A percentile compares a stretch with the other conserved stretches of the same genome.
Conservation (phyloP, 495 filamentous ascomycete species). For the Penicillium salamii region DNA sequence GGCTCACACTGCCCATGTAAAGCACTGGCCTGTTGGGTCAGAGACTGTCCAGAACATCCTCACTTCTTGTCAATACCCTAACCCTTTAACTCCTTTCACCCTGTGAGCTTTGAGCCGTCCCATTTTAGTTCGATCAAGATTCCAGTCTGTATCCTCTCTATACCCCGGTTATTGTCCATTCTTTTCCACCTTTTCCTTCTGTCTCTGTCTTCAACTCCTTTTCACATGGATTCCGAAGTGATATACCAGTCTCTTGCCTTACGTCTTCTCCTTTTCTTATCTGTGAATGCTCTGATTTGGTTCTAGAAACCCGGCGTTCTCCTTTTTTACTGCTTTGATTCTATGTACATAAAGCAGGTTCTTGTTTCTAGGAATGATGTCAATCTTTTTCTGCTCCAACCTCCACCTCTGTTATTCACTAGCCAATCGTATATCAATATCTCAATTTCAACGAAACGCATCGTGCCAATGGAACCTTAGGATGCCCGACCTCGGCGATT, state of each 20-base stretch:
- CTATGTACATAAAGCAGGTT: constrained; percentile 21
- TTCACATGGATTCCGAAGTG: constrained; percentile 7
- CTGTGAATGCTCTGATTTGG: background rate
- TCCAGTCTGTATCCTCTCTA: constrained; percentile 17
- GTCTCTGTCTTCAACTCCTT: constrained; percentile 6
- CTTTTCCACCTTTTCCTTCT: constrained; percentile 9
- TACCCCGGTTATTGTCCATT: constrained; percentile 23
- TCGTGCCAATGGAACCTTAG: too few relatives aligned
- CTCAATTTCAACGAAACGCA: too few relatives aligned
- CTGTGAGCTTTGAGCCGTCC: constrained; percentile 7
- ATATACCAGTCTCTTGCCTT: constrained; percentile 4
- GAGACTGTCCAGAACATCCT: constrained; percentile 8
- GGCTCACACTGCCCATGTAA: background rate
- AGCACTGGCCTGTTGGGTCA: background rate
- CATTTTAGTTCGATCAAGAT: constrained; percentile 13
- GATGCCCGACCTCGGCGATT: constrained; percentile 10
- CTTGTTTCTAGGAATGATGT: constrained; percentile 15
- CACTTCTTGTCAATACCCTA: constrained; percentile 2
- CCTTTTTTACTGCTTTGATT: constrained; percentile 2
- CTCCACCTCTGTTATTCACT: too few relatives aligned
- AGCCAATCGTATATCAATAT: too few relatives aligned
- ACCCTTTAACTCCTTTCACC: constrained; percentile 1
- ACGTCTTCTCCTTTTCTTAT: constrained; percentile 1
- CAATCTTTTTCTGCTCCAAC: constrained; percentile 5
- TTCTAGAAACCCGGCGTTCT: constrained; percentile 9